Evolutionary conservation across 345 rosid species (phyloP), one percentile per base, ranked within the genome.

Genomic region (Aquilaria sinensis): DNA sequence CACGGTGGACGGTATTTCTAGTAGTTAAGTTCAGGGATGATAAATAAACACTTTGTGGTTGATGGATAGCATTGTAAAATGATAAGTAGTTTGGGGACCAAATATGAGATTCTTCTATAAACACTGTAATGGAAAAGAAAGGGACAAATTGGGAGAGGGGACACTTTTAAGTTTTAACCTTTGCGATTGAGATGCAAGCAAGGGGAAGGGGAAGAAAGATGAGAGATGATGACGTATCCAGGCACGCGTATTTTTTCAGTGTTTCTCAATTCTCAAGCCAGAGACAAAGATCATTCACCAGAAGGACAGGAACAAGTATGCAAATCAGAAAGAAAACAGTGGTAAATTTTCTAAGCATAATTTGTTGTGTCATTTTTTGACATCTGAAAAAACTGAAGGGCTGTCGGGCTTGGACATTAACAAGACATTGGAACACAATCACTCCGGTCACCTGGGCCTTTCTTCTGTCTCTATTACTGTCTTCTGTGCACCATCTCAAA

Each of bases 181-280:
- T 23, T 23, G 23, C 23, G 7, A 14, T 15, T 31, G 16, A n/a
- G 16, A 32, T 47, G 43, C 9, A 47, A 53, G 52, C 10, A 48
- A 53, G 23, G 10, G 31, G 50, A 31, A 58, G 52, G 30, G 31
- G 23, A 5, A 16, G 61, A 65, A 65, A 56, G 67, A 61, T 56
- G 30, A 53, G 69, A 53, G 79, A 75, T 29, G 80, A 67, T 78
- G 87, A 80, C 73, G 83, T 67, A 63, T 56, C 47, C 60, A 63
- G 75, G 87, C 92, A 85, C 82, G 96, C 89, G 77, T 47, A 52
- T 72, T 66, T 76, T 63, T 67, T 66, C 68, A 56, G 10, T 6
- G 64, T 66, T 72, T 29, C 47, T 31, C 41, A 48, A 15, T 30
- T 2, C 7, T n/a, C 11, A 46, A 31, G 10, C 32, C 41, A 51